A percentile compares a stretch with the other conserved stretches of the same genome.
These are phyloP conservation scores for Alectoria sarmentosa DNA, from an alignment of 495 filamentous ascomycete species.

Conservation along the genomic window DNA sequence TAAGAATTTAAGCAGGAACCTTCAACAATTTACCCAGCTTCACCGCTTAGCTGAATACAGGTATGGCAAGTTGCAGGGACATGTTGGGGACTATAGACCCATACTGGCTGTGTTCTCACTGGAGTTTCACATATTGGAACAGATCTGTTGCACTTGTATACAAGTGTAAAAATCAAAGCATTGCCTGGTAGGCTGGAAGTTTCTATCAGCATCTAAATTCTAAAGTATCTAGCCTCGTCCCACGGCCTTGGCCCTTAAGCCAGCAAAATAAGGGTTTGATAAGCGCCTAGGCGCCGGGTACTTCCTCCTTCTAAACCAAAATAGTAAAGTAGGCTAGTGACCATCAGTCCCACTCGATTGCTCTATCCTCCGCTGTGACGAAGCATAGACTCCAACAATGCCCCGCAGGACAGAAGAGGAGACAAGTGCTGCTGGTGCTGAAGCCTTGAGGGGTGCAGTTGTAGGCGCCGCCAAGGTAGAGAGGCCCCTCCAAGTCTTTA, in stretches of 20 bases:
- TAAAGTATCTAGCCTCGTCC: not conserved
- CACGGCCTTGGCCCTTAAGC: no score
- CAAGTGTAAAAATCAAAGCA: not conserved
- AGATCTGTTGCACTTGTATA: not conserved
- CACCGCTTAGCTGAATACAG: not conserved
- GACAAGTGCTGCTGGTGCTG: slow-evolving; percentile 52
- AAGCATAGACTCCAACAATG: slow-evolving; percentile 10
- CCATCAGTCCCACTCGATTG: not conserved
- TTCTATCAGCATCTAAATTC: not conserved
- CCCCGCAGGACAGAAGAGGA: slow-evolving; percentile 33
- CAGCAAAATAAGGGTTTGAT: slow-evolving; percentile 4
- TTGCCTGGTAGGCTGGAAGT: slow-evolving; percentile 8
- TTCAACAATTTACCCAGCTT: not conserved
- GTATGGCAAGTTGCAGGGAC: not conserved
- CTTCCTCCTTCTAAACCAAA: not conserved
- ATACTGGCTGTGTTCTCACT: not conserved
- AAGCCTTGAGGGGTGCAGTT: slow-evolving; percentile 52
- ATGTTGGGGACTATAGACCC: not conserved
- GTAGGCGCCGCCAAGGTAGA: slow-evolving; percentile 52
- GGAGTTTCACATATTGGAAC: not conserved
- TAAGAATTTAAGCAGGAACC: not conserved
- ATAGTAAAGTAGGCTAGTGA: not conserved
- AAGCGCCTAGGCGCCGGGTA: slow-evolving; percentile 8
- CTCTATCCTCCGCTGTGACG: not conserved
- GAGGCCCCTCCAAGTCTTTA: not conserved